Percentiles rank a stretch among this genome's conserved stretches.
Conservation (phyloP, 2,329 filamentous ascomycete species). For the Claviceps maximensis region DNA sequence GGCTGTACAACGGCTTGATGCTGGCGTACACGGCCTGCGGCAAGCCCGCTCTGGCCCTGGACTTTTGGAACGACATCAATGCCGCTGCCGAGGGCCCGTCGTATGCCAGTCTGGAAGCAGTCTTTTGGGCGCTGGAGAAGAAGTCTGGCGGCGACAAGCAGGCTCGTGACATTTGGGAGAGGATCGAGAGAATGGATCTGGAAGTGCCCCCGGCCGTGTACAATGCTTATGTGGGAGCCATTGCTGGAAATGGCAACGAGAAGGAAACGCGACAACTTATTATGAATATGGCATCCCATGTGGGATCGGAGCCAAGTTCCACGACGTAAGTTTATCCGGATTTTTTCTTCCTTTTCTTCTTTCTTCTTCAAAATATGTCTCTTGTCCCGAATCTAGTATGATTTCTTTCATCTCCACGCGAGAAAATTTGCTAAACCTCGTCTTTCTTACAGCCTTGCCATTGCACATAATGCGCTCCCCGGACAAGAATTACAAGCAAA, state of each 20-base stretch:
- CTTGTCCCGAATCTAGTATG: neutral
- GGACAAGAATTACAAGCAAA: conserved; percentile 50
- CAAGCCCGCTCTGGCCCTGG: conserved; percentile 51
- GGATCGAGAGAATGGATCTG: conserved; percentile 61
- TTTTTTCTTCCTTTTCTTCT: neutral
- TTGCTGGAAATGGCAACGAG: conserved; percentile 60
- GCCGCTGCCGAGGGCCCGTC: conserved; percentile 74
- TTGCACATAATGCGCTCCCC: conserved; percentile 62
- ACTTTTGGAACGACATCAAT: conserved; percentile 78
- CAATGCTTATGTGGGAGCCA: conserved; percentile 60
- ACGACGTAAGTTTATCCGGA: conserved; percentile 47
- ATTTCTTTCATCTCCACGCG: neutral
- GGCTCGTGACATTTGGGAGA: conserved; percentile 57
- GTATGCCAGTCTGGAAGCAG: conserved; percentile 65
- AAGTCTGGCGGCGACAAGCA: conserved; percentile 42
- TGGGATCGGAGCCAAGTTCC: conserved; percentile 53
- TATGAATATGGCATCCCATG: conserved; percentile 50
- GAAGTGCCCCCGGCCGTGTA: conserved; percentile 63
- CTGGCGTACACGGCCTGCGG: conserved; percentile 65
- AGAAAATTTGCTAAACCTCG: neutral
- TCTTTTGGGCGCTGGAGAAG: conserved; percentile 65
- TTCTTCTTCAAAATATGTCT: too few species aligned
- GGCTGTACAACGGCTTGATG: conserved; percentile 74
- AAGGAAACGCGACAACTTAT: conserved; percentile 55
- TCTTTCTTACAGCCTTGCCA: conserved; percentile 44